These are phyloP conservation scores for Myrica gale DNA, from an alignment of 306 rosid species.

Conservation along the genomic window DNA sequence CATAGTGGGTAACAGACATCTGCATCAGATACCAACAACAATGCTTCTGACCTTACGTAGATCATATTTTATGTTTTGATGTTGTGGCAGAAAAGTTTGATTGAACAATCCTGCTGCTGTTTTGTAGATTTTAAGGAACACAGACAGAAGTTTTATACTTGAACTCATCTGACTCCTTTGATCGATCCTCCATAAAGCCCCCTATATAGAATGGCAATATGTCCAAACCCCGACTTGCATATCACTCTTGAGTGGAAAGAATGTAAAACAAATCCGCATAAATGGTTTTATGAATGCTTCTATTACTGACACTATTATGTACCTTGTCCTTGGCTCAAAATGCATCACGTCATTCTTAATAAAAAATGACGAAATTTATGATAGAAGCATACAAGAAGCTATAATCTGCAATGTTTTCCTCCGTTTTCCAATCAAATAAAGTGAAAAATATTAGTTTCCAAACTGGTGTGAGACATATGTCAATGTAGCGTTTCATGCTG, in stretches of 20 bases:
- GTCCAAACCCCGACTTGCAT: neutral
- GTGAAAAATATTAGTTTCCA: neutral
- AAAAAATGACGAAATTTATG: neutral
- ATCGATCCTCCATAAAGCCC: neutral
- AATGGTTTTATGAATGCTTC: neutral
- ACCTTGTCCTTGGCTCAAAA: neutral
- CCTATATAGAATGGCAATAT: neutral
- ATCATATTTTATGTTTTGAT: neutral
- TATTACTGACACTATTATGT: neutral
- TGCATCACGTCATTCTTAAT: neutral
- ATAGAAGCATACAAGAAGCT: neutral
- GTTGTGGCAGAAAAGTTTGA: neutral
- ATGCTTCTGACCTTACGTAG: neutral
- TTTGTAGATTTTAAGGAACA: neutral
- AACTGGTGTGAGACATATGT: neutral
- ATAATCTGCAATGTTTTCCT: neutral
- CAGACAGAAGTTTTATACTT: neutral
- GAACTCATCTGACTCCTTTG: slow-evolving; percentile 7
- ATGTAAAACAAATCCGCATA: neutral
- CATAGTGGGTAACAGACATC: neutral
- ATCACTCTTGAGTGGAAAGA: neutral
- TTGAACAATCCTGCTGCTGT: neutral
- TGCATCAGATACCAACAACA: neutral
- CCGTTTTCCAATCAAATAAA: neutral
- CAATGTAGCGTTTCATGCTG: neutral